phyloP scores from a whole-genome alignment of 345 rosid species.

The Garcia nutans region DNA sequence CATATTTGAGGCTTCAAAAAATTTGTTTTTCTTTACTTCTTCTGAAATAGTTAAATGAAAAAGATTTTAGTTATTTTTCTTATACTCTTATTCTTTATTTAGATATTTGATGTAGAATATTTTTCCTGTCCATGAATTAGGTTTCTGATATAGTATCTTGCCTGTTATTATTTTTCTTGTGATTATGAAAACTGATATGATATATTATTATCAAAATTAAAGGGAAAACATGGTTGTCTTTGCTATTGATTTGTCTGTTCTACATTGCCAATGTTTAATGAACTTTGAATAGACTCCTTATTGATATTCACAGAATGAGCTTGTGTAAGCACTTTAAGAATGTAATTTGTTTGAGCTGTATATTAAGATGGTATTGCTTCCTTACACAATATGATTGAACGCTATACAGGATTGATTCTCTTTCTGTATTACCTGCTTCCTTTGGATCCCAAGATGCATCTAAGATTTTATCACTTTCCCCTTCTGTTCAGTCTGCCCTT shows the following conservation, averaged over 20 bases:
- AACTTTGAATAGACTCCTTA: not conserved
- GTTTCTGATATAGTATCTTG: not conserved
- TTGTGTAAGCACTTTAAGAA: not conserved
- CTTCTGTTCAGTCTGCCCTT: constrained; percentile 64
- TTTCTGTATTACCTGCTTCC: constrained; percentile 71
- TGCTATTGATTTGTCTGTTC: not conserved
- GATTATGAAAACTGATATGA: not conserved
- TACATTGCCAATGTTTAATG: not conserved
- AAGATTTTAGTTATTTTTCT: not conserved
- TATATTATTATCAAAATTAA: not conserved
- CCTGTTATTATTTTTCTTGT: not conserved
- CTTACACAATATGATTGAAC: constrained; percentile 24
- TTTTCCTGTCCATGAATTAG: not conserved
- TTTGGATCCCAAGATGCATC: constrained; percentile 75
- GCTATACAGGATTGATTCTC: constrained; percentile 82
- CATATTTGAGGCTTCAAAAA: not conserved
- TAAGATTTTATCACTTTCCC: constrained; percentile 68
- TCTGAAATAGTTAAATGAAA: not conserved
- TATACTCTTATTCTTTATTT: not conserved
- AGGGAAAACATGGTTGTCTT: not conserved
- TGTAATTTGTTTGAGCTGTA: constrained; percentile 7
- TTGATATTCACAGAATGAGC: constrained; percentile 1
- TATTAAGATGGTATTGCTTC: not conserved
- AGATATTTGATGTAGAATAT: not conserved
- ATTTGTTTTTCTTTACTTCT: not conserved